Evolutionary conservation across 169 alveolate species (phyloP).

Genomic region (Eimeria tenella): DNA sequence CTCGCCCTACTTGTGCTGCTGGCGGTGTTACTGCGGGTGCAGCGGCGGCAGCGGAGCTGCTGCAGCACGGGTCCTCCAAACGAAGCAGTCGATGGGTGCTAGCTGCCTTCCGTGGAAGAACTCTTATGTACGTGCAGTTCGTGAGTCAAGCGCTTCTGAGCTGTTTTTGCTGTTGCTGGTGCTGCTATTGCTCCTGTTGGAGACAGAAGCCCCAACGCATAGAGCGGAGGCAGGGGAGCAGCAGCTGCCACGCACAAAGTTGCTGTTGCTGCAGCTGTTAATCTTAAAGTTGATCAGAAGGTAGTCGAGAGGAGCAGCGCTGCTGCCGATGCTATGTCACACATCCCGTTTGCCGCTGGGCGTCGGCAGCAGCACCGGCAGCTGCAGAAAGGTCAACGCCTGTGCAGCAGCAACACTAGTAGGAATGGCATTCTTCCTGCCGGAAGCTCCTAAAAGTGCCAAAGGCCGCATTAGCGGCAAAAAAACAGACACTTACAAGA

Average conservation of each 20-base stretch:
- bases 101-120: not conserved
- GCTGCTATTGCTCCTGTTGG: slow-evolving; percentile 24
- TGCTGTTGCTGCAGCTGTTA: not conserved
- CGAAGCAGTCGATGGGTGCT: not conserved
- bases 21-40: slow-evolving; percentile 6
- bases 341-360: not conserved
- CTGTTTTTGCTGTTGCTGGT: not conserved
- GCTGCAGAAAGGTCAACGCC: not conserved
- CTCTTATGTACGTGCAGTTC: not conserved
- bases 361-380: slow-evolving; percentile 26
- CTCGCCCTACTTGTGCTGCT: no score
- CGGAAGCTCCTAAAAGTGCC: no score
- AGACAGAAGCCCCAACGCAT: slow-evolving; percentile 13
- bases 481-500: not conserved
- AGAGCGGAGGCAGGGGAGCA: not conserved
- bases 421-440: no score
- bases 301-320: not conserved
- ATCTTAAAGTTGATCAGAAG: not conserved
- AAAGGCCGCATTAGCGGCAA: not conserved
- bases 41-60: slow-evolving; percentile 6
- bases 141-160: not conserved
- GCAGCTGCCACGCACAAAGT: not conserved
- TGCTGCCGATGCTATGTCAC: not conserved
- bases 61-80: not conserved
- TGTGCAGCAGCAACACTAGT: no score